Percentiles rank a stretch among this genome's conserved stretches.
phyloP scores from a whole-genome alignment of 805 yeast species.

The Lipomyces kockii region DNA sequence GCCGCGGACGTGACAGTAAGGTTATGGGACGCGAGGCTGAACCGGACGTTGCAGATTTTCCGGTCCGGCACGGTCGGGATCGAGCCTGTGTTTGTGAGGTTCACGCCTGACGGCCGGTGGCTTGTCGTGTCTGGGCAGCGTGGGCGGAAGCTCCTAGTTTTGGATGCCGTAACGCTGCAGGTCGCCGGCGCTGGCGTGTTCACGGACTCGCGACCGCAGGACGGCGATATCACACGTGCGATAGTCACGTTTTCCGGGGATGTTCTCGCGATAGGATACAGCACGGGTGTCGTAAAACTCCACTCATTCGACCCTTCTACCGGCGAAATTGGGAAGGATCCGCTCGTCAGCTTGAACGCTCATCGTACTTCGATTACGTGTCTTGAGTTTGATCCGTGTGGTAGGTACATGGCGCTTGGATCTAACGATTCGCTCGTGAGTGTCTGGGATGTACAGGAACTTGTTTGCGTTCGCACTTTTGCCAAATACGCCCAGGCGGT shows the following conservation, averaged over 20 bases:
- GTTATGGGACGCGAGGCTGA: constrained; percentile 53
- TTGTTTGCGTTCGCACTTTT: constrained; percentile 48
- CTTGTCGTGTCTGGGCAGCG: constrained; percentile 6
- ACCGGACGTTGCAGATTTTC: constrained; percentile 29
- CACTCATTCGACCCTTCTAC: constrained; percentile 28
- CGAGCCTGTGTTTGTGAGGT: constrained; percentile 10
- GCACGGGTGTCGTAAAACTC: constrained; percentile 52
- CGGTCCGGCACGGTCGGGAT: neutral
- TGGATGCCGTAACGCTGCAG: constrained; percentile 1
- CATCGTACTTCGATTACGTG: constrained; percentile 59
- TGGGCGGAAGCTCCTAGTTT: neutral
- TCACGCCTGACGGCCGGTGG: constrained; percentile 27
- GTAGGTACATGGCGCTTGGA: constrained; percentile 57
- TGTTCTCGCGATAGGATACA: constrained; percentile 54
- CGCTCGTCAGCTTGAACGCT: constrained; percentile 44
- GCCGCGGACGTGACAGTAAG: constrained; percentile 51
- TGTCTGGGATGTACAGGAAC: constrained; percentile 53
- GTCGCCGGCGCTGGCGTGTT: neutral
- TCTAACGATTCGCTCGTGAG: constrained; percentile 62
- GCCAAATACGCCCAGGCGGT: constrained; percentile 46
- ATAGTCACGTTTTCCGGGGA: constrained; percentile 46
- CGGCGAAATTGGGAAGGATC: constrained; percentile 7
- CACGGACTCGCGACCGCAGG: constrained; percentile 14
- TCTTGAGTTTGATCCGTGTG: constrained; percentile 58
- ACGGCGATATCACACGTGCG: constrained; percentile 43